Conservation (phyloP, 129 eudicot genomes). For the Tagetes erecta region DNA sequence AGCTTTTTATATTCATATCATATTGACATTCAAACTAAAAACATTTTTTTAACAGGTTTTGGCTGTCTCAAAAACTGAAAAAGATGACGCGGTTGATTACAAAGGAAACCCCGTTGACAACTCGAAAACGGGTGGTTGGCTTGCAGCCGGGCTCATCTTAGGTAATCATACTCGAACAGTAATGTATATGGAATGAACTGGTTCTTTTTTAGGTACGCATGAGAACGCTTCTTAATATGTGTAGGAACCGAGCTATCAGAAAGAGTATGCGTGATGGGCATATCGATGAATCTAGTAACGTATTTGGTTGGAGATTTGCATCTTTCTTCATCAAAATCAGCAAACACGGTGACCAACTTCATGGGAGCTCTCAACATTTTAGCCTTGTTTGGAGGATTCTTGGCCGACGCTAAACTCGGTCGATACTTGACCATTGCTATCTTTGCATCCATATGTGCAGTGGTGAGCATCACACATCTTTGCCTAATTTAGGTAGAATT, state of each 20-base stretch:
- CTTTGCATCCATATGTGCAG: conserved; percentile 74
- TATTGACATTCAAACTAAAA: neutral
- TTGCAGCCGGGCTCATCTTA: conserved; percentile 94
- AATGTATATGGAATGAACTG: neutral
- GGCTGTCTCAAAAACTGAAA: conserved; percentile 43
- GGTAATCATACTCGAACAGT: conserved; percentile 36
- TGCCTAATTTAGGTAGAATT: conserved; percentile 29
- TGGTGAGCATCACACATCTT: conserved; percentile 48
- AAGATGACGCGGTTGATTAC: conserved; percentile 52
- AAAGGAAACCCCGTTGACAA: conserved; percentile 80
- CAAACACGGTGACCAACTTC: conserved; percentile 88
- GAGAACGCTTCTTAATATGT: neutral
- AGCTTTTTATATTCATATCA: neutral
- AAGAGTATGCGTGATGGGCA: conserved; percentile 91
- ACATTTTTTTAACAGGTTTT: conserved; percentile 48
- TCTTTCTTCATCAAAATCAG: conserved; percentile 82
- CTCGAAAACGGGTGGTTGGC: conserved; percentile 94
- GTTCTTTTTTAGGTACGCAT: neutral
- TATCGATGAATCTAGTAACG: conserved; percentile 93
- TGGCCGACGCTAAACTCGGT: conserved; percentile 96
- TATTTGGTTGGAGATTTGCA: conserved; percentile 83
- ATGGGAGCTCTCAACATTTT: conserved; percentile 92
- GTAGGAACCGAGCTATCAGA: conserved; percentile 88
- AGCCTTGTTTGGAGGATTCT: conserved; percentile 83
- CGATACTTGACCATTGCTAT: conserved; percentile 84